A percentile compares a stretch with the other conserved stretches of the same genome.
Evolutionary conservation across 306 rosid genomes (phyloP).

Genomic region (Dicorynia guianensis): DNA sequence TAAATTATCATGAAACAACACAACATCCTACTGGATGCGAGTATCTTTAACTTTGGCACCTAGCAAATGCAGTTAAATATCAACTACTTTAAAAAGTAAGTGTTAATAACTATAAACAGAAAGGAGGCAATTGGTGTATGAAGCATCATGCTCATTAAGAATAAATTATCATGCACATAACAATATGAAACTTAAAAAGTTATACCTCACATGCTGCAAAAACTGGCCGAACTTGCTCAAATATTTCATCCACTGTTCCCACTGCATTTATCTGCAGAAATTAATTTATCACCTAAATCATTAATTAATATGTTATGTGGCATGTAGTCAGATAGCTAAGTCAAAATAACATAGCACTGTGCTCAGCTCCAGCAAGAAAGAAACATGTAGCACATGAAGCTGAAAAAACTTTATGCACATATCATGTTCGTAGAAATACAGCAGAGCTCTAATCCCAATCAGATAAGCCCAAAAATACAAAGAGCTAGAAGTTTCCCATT

Average conservation of each 20-base stretch:
- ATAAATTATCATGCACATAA: no score
- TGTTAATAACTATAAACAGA: background rate
- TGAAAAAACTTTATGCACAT: background rate
- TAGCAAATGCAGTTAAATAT: slow-evolving; percentile 3
- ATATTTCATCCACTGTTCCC: slow-evolving; percentile 86
- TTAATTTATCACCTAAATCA: slow-evolving; percentile 23
- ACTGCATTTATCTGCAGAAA: slow-evolving; percentile 82
- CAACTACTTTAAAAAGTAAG: background rate
- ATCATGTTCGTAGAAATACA: slow-evolving; percentile 10
- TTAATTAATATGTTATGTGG: slow-evolving; percentile 17
- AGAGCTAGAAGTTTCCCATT: slow-evolving; percentile 29
- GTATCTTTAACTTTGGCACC: background rate
- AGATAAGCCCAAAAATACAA: slow-evolving; percentile 23
- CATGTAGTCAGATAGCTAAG: background rate
- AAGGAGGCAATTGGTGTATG: slow-evolving; percentile 7
- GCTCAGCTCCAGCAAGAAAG: background rate
- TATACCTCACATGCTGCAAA: slow-evolving; percentile 72
- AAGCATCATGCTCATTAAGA: slow-evolving; percentile 20
- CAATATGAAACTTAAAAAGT: no score
- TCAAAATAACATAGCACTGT: background rate
- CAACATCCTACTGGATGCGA: background rate
- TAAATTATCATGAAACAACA: slow-evolving; percentile 2
- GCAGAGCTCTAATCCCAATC: background rate
- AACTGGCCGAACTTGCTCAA: slow-evolving; percentile 79
- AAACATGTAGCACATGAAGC: slow-evolving; percentile 17